phyloP scores from a whole-genome alignment of 345 rosid species.

The Erucastrum elatum region DNA sequence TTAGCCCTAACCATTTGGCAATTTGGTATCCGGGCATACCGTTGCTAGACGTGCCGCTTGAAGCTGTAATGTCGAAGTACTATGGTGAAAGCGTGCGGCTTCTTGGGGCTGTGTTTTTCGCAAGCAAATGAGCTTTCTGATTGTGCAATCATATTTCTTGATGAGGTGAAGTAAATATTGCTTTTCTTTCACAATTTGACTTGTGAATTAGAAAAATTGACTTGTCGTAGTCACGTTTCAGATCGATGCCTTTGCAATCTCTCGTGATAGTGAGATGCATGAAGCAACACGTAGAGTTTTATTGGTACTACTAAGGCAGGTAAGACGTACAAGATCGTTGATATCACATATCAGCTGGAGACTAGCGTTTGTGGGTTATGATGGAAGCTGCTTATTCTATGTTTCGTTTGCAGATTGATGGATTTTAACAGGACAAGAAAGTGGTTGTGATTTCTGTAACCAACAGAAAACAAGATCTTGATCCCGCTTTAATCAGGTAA shows the following conservation, averaged over 20 bases:
- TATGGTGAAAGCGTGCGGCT: slow-evolving; percentile 91
- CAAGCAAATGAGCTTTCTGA: slow-evolving; percentile 81
- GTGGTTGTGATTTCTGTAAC: slow-evolving; percentile 92
- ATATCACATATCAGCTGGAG: not conserved
- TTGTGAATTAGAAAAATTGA: not conserved
- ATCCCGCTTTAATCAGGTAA: slow-evolving; percentile 89
- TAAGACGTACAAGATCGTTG: slow-evolving; percentile 19
- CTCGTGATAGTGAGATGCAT: slow-evolving; percentile 85
- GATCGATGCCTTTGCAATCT: slow-evolving; percentile 91
- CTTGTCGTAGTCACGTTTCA: slow-evolving; percentile 30
- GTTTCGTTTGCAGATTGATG: slow-evolving; percentile 67
- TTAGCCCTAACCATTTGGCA: not conserved
- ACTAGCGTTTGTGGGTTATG: not conserved
- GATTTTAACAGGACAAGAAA: slow-evolving; percentile 91
- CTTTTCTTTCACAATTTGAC: not conserved
- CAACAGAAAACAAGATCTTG: slow-evolving; percentile 93
- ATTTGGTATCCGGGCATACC: slow-evolving; percentile 70
- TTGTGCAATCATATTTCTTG: slow-evolving; percentile 86
- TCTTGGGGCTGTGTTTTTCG: slow-evolving; percentile 82
- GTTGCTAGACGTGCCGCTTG: slow-evolving; percentile 82
- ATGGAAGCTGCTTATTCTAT: slow-evolving; percentile 16
- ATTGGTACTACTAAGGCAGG: slow-evolving; percentile 91
- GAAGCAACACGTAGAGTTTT: slow-evolving; percentile 93
- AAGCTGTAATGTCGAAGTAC: slow-evolving; percentile 85
- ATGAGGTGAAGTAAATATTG: slow-evolving; percentile 60